Percentiles rank a stretch among this genome's conserved stretches.
These are phyloP conservation scores for Phlebiopsis flavidoalba DNA, from an alignment of 768 basidiomycete genomes.

Conservation along the genomic window DNA sequence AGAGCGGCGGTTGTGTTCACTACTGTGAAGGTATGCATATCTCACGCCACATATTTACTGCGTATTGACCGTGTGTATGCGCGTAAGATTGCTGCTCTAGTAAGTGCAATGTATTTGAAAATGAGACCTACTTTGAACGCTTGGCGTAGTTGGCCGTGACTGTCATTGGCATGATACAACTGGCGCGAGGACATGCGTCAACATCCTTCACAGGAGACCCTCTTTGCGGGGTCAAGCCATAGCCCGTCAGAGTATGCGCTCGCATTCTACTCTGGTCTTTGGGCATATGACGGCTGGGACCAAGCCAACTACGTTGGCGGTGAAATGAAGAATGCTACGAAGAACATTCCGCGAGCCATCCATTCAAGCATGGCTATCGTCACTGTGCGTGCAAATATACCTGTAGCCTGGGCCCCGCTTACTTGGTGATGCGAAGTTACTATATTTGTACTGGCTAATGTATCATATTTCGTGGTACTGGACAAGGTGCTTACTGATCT, in stretches of 20 bases:
- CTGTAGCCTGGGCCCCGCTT: constrained; percentile 8
- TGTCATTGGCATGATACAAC: constrained; percentile 72
- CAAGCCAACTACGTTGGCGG: constrained; percentile 89
- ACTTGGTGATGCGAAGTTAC: constrained; percentile 39
- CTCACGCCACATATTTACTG: background rate
- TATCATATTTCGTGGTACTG: constrained; percentile 92
- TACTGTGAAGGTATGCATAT: constrained; percentile 62
- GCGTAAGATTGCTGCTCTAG: constrained; percentile 56
- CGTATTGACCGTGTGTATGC: background rate
- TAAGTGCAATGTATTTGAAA: constrained; percentile 29
- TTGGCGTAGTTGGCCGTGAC: constrained; percentile 58
- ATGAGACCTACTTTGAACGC: background rate
- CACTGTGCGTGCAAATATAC: constrained; percentile 41
- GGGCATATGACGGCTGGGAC: constrained; percentile 98
- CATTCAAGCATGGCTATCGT: constrained; percentile 88
- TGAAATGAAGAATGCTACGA: constrained; percentile 76
- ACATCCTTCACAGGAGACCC: constrained; percentile 58
- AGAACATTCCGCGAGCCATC: constrained; percentile 84
- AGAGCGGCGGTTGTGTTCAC: constrained; percentile 87
- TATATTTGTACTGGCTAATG: constrained; percentile 81
- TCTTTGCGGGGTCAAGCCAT: constrained; percentile 68
- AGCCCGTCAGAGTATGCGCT: constrained; percentile 86
- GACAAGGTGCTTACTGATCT: constrained; percentile 48
- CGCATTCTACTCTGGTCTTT: constrained; percentile 92
- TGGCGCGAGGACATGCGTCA: constrained; percentile 66